Conservation (phyloP, 345 rosid species). For the Fremontodendron californicum region DNA sequence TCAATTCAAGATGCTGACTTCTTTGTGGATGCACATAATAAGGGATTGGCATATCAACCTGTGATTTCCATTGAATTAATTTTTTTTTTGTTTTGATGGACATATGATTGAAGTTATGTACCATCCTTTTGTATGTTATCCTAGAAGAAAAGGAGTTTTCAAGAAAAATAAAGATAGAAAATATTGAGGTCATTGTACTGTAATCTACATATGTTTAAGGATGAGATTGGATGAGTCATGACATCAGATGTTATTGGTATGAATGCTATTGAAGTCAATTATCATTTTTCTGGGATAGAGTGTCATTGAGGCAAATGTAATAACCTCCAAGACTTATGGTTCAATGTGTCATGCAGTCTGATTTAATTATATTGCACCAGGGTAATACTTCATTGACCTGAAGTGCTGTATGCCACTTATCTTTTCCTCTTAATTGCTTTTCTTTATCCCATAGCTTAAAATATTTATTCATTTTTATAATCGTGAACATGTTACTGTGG, state of each 20-base stretch:
- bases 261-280: background rate
- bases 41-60: background rate
- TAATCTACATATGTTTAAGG: background rate
- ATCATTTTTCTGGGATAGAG: background rate
- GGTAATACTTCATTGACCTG: background rate
- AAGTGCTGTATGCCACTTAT: background rate
- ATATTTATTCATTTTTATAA: background rate
- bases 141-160: background rate
- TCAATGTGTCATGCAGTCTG: background rate
- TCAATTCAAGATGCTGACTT: background rate
- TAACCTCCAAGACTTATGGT: background rate
- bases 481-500: background rate
- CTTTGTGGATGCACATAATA: background rate
- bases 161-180: background rate
- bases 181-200: background rate
- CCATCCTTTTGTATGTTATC: background rate
- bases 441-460: background rate
- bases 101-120: background rate
- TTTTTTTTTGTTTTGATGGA: background rate
- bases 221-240: background rate
- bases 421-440: background rate
- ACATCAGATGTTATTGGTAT: background rate
- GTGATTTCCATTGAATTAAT: background rate
- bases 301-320: conserved; percentile 1
- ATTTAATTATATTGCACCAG: background rate